Evolutionary conservation across 1,284 basidiomycete species (phyloP).

Genomic region (Heterobasidion annosum): DNA sequence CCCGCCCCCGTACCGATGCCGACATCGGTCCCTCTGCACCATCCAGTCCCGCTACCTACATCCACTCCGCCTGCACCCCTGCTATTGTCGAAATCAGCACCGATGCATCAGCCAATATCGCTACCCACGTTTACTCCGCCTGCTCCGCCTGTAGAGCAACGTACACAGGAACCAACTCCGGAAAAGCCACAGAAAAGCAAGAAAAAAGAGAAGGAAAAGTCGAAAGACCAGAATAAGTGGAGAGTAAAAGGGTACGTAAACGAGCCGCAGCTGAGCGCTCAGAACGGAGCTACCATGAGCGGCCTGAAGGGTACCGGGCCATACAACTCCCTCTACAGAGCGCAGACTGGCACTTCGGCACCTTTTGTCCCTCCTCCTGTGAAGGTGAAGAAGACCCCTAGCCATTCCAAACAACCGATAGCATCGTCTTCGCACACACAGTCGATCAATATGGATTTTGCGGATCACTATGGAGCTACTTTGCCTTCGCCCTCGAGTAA

Average conservation of each 20-base stretch:
- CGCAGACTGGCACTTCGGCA: not conserved
- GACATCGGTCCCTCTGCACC: no score
- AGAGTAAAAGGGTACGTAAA: conserved; percentile 11
- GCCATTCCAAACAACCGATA: not conserved
- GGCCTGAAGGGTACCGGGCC: conserved; percentile 7
- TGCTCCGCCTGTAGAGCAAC: not conserved
- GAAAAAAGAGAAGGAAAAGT: not conserved
- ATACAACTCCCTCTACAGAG: conserved; percentile 10
- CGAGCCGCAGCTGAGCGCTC: conserved; percentile 8
- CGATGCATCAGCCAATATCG: no score
- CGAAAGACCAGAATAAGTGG: not conserved
- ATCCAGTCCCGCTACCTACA: no score
- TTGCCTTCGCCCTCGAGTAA: not conserved
- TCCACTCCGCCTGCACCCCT: no score
- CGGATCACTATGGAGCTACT: not conserved
- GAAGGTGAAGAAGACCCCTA: not conserved
- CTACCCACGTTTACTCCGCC: not conserved
- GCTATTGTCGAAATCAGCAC: no score
- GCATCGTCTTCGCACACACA: not conserved
- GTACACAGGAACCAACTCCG: not conserved
- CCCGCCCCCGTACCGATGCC: not conserved
- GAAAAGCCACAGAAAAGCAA: not conserved
- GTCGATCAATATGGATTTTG: no score
- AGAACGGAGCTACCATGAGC: conserved; percentile 4
- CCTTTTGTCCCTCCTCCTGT: not conserved